Base-by-base conservation (phyloP, 345 rosid genomes). In the Hibiscus syriacus region DNA sequence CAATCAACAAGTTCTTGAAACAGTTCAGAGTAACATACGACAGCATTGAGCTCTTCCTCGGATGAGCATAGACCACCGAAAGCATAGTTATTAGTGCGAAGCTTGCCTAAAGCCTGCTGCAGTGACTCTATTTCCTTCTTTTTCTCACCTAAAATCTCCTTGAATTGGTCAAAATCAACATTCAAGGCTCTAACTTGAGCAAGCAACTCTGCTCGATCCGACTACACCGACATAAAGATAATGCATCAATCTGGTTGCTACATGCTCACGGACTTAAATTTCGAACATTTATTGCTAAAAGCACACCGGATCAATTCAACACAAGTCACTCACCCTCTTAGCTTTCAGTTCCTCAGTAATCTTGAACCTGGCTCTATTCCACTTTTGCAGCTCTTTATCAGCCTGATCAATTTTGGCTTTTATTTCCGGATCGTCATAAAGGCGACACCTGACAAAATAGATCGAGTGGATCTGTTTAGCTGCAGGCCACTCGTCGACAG, bases 31-130 rank as follows among this genome's bases (percentile, higher is more conserved):
- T 36, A 62, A 67, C 84, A 74, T 89, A 92, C 99, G 71, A 79
- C 41, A 57, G 77, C 85, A 70, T 95, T 80, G 36, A 95, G 88
- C 81, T 95, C 98, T 75, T 90, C 83, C 82, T 86, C 94, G 3
- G 97, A 88, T n/a, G 99, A 88, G 79, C 98, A 95, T 70, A 92
- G 55, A 41, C 77, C 84, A 54, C 81, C 84, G 67, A 80, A 9
- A 41, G 78, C 81, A 72, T 72, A 49, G 19, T 77, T 80, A 60
- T 81, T 70, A 66, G 66, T 70, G 29, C 86, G 89, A 68, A 90
- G 83, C 83, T 95, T 90, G 54, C 97, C 92, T 77, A 71, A 79
- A 50, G 96, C 98, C 77, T 91, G 89, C 74, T 87, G 92, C 77
- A 95, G 75, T 2, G 96, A 97, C 63, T 86, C 92, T 79, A 95